Percentiles rank a stretch among this genome's conserved stretches.
These are phyloP conservation scores for Coemansia sp. DNA, from an alignment of 192 early-diverging fungal genomes.

Conservation along the genomic window DNA sequence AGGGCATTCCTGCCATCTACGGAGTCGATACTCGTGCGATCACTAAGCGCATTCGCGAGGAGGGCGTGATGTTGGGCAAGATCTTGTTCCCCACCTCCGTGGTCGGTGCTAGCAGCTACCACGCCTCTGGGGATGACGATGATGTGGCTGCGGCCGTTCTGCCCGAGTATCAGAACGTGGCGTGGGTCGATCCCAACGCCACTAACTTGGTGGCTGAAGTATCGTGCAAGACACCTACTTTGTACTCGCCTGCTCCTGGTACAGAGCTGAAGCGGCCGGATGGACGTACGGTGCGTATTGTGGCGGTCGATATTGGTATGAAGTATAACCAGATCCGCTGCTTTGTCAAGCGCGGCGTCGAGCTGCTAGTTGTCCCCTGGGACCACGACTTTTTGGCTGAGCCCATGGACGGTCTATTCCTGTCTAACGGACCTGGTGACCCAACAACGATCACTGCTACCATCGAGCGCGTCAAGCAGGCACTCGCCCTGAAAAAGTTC, in stretches of 20 bases:
- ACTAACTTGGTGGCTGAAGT: slow-evolving; percentile 96
- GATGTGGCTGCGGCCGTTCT: slow-evolving; percentile 60
- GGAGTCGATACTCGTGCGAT: slow-evolving; percentile 96
- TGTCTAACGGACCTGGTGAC: slow-evolving; percentile 98
- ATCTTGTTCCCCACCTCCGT: slow-evolving; percentile 79
- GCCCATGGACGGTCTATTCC: slow-evolving; percentile 81
- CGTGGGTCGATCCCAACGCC: slow-evolving; percentile 92
- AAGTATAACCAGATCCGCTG: slow-evolving; percentile 99
- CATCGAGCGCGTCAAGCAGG: slow-evolving; percentile 73
- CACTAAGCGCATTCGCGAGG: slow-evolving; percentile 94
- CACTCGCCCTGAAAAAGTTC: slow-evolving; percentile 71
- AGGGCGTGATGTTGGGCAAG: slow-evolving; percentile 92
- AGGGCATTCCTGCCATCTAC: slow-evolving; percentile 90
- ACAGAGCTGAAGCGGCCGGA: slow-evolving; percentile 53
- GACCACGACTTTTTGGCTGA: slow-evolving; percentile 90
- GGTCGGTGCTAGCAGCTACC: slow-evolving; percentile 47
- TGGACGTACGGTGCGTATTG: slow-evolving; percentile 76
- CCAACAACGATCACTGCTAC: slow-evolving; percentile 82
- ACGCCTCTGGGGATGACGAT: slow-evolving; percentile 24
- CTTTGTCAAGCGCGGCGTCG: slow-evolving; percentile 94
- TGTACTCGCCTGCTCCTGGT: slow-evolving; percentile 75
- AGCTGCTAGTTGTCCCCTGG: slow-evolving; percentile 95
- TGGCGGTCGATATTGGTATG: slow-evolving; percentile 98
- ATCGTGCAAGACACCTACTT: slow-evolving; percentile 77
- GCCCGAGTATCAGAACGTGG: slow-evolving; percentile 76